Evolutionary conservation across 805 yeast species (phyloP), one percentile per base, ranked within the genome.

Genomic region (Pichia paraexigua): DNA sequence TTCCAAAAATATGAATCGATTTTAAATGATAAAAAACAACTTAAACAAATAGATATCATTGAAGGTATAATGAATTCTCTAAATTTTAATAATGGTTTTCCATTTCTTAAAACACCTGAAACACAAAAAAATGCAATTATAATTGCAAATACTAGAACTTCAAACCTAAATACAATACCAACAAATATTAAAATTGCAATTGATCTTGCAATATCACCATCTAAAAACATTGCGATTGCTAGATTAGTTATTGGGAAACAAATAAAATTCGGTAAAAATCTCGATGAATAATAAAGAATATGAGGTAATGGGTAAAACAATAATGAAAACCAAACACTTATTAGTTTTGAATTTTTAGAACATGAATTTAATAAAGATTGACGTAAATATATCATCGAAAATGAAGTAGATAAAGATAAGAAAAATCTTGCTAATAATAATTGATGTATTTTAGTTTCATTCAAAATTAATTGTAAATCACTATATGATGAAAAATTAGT

Each of bases 191-290:
- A 63, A 59, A 85, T 63, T 0, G 76, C 62, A 40, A 90, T 65
- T 1, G 80, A 78, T 27, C 59, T 53, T 0, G 77, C 72, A 8
- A 71, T 54, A 46, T 77, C 71, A 12, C 83, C 87, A 20, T 58
- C 56, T 17, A 87, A 57, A 17, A 81, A 58, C 60, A 71, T 72
- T 5, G 80, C 71, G 43, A 85, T 56, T 0, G 85, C 85, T 45
- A 69, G 59, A 50, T 78, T 77, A 5, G 84, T 83, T 39, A 87
- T 61, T 3, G 97, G 97, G 49, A 92, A 70, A 2, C 86, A 90
- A 52, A 91, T 70, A 58, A 85, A 85, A 66, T 92, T 92, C n/a
- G 97, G 97, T 52, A 92, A 71, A 0, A 95, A 80, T 58, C 97
- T 74, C 2, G 96, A 76, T n/a, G 87, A 73, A 63, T 92, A 92